Percentiles rank a stretch among this genome's conserved stretches.
Conservation (phyloP, 768 basidiomycete species). For the Exsudoporus frostii region DNA sequence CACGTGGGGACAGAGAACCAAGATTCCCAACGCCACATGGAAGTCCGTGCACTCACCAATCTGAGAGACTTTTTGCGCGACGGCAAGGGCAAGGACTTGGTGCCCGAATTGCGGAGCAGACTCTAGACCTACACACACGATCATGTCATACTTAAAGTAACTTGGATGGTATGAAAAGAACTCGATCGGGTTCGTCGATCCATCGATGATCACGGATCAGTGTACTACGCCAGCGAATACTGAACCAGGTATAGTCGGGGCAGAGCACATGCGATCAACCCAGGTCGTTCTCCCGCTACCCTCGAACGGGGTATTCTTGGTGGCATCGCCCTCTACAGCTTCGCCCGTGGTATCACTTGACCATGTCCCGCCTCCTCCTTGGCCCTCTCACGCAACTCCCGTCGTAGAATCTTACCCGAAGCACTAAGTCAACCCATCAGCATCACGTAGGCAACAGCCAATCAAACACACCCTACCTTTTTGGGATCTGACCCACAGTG, state of each 20-base stretch:
- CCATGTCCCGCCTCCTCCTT: constrained; percentile 46
- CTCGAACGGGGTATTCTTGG: neutral
- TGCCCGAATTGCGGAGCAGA: constrained; percentile 47
- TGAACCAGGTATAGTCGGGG: neutral
- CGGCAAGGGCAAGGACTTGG: constrained; percentile 64
- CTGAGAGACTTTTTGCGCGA: constrained; percentile 63
- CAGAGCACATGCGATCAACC: neutral
- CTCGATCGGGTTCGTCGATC: neutral
- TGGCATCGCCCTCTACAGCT: constrained; percentile 7
- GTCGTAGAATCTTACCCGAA: constrained; percentile 83
- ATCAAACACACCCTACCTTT: constrained; percentile 20
- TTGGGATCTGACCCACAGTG: constrained; percentile 45
- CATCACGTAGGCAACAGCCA: neutral
- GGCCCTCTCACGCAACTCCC: constrained; percentile 68
- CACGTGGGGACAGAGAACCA: constrained; percentile 90
- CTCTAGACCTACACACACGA: constrained; percentile 6
- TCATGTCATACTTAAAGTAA: neutral
- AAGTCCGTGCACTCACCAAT: constrained; percentile 79
- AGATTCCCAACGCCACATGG: constrained; percentile 80
- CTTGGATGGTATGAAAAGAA: neutral
- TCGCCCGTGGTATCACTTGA: constrained; percentile 18
- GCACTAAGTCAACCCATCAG: constrained; percentile 44
- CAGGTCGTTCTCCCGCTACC: neutral
- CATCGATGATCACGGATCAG: neutral
- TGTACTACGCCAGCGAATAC: neutral